A percentile compares a stretch with the other conserved stretches of the same genome.
These are phyloP conservation scores for Penicillium sp. DNA, from an alignment of 2,329 filamentous ascomycete genomes.

Conservation along the genomic window DNA sequence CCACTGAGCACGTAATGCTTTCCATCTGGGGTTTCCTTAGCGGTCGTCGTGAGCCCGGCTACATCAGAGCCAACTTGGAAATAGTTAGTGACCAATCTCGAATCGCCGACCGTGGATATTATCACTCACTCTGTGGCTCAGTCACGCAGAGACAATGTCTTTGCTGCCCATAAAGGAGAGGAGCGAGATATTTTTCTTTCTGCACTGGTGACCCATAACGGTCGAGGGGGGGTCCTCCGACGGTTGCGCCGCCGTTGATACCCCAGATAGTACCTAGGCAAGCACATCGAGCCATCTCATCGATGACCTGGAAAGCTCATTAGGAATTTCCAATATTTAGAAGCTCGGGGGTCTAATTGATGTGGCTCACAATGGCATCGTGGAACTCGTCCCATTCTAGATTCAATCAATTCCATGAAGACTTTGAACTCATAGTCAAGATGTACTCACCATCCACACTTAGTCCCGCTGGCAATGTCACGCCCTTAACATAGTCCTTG, in stretches of 20 bases:
- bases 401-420: background rate
- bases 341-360: too few relatives aligned
- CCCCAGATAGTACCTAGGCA: conserved; percentile 20
- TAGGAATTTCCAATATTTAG: too few relatives aligned
- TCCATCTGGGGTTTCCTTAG: conserved; percentile 71
- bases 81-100: background rate
- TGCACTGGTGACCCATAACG: conserved; percentile 25
- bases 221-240: conserved; percentile 25
- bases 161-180: conserved; percentile 18
- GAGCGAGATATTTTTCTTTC: conserved; percentile 24
- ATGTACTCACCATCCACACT: background rate
- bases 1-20: conserved; percentile 68
- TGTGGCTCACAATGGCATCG: background rate
- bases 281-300: conserved; percentile 20
- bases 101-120: background rate
- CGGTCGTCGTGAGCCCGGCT: conserved; percentile 74
- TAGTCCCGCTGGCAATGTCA: background rate
- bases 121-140: conserved; percentile 20
- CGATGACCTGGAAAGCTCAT: conserved; percentile 23
- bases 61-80: conserved; percentile 68
- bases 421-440: background rate
- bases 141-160: conserved; percentile 17
- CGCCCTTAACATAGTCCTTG: conserved; percentile 13
- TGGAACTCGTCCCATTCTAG: conserved; percentile 4
- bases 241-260: conserved; percentile 24